Base-by-base conservation (phyloP, 805 yeast species). In the Metschnikowia arizonensis region DNA sequence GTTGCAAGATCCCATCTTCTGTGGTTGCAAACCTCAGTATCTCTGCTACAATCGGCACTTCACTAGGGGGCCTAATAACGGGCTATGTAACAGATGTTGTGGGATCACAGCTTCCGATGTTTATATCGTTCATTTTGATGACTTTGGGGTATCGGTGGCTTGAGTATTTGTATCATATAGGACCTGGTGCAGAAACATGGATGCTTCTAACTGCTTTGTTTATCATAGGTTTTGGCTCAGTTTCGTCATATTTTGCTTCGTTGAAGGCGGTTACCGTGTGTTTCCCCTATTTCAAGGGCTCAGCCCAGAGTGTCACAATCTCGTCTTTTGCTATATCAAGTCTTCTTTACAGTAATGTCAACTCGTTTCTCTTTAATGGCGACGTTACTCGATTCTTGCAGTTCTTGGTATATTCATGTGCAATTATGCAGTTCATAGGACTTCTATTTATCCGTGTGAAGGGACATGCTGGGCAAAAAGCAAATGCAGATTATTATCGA, bases 301-400 rank as follows among this genome's bases (percentile, higher is more conserved):
- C 66, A 1, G 70, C 70, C 6, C 70, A 65, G 49, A 62, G 67
- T 44, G 50, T 65, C 11, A 64, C 70, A 12, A 65, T 65, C 38
- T 66, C 70, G 1, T 61, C 65, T 9, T 65, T 65, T 56, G 70
- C 70, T n/a, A 64, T 65, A 8, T 57, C 67, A 9, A 58, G 65
- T 35, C 52, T 65, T 31, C 23, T 65, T 7, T 64, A 51, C 49
- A 60, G 59, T 52, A 47, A 48, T 8, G 48, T 63, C 14, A 48
- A 59, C 14, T 50, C 61, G 30, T 40, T 47, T 15, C 29, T 59
- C 3, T 60, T 58, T 19, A 35, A 55, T 12, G 62, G 61, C 2
- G 56, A 62, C 45, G 57, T 60, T 12, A 50, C 50, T 9, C 37
- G 34, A 5, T 65, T 64, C 42, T 48, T 65, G 25, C 44, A 47